Evolutionary conservation across 768 basidiomycete genomes (phyloP), one percentile per base, ranked within the genome.

Genomic region (Dioszegia crocea): DNA sequence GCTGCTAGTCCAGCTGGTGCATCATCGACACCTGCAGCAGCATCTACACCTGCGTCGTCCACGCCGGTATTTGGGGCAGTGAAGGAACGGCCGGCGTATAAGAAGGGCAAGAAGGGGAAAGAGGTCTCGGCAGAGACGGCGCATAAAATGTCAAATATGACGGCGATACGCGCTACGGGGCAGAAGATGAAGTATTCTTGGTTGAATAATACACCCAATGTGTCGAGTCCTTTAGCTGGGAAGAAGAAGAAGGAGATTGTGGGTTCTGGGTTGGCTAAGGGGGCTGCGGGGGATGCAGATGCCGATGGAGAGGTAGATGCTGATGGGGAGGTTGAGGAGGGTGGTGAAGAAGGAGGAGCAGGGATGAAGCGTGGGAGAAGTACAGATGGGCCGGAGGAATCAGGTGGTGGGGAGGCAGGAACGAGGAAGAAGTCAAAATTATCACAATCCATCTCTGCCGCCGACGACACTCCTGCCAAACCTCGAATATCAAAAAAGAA

Each of bases 71-170:
- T 71, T 40, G 70, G 70, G 4, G 60, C 56, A 3, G 63, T 71
- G 10, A 62, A 54, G 43, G 64, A 67, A 38, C 31, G 39, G n/a
- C 51, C 60, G 11, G 3, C 33, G 3, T 8, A 31, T 27, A 45
- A 33, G n/a, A 60, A 50, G 27, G 51, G 53, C 10, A 63, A 65
- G 31, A 67, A 58, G 54, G 39, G 50, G 24, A 56, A 51, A 11
- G 66, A 72, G 50, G 53, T 70, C 10, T 60, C 59, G 24, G 64
- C 71, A 2, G 71, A 70, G 19, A 66, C 65, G 2, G 61, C 62
- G 10, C 61, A 64, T 39, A 70, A 68, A 56, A 64, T 70, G 64
- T 60, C 63, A 2, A 73, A 73, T 48, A 58, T 66, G 14, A 68
- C 64, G 9, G 68, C 71, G 2, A 67, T 73, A 61, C 47, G 66